A percentile compares a stretch with the other conserved stretches of the same genome.
Conservation (phyloP, 2,329 filamentous ascomycete species). For the Penicillium fuscoglaucum region DNA sequence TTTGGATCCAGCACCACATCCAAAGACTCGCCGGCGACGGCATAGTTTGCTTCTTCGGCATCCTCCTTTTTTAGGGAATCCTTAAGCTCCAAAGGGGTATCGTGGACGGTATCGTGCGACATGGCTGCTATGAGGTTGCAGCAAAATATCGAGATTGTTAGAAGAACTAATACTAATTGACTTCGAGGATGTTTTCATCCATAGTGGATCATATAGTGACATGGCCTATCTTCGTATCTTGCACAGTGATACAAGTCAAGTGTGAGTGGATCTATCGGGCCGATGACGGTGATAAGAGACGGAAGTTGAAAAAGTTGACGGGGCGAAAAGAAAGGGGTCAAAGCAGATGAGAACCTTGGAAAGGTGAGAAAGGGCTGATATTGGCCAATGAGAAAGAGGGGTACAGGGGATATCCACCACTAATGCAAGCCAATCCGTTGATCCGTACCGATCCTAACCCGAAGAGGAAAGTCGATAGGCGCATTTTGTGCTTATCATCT, state of each 20-base stretch:
- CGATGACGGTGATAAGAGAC: slow-evolving; percentile 18
- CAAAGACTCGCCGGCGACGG: slow-evolving; percentile 18
- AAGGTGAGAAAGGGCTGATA: no score
- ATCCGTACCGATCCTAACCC: neutral
- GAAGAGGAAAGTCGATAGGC: slow-evolving; percentile 3
- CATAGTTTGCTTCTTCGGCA: slow-evolving; percentile 13
- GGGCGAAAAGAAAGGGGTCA: neutral
- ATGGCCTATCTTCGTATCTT: slow-evolving; percentile 1
- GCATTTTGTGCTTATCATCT: no score
- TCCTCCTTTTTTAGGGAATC: slow-evolving; percentile 16
- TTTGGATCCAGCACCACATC: slow-evolving; percentile 44
- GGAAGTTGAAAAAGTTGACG: neutral
- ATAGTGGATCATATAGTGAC: neutral
- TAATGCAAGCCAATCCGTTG: slow-evolving; percentile 2
- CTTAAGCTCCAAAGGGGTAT: slow-evolving; percentile 15
- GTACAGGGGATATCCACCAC: no score
- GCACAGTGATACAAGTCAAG: neutral
- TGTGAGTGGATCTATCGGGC: slow-evolving; percentile 14
- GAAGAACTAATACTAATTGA: neutral
- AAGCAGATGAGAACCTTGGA: neutral
- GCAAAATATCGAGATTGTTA: neutral
- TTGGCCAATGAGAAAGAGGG: neutral
- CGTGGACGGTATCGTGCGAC: neutral
- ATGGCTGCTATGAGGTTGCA: neutral
- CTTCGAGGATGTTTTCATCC: neutral